Evolutionary conservation across 768 basidiomycete species (phyloP).

Genomic region (Boletus bicolor): DNA sequence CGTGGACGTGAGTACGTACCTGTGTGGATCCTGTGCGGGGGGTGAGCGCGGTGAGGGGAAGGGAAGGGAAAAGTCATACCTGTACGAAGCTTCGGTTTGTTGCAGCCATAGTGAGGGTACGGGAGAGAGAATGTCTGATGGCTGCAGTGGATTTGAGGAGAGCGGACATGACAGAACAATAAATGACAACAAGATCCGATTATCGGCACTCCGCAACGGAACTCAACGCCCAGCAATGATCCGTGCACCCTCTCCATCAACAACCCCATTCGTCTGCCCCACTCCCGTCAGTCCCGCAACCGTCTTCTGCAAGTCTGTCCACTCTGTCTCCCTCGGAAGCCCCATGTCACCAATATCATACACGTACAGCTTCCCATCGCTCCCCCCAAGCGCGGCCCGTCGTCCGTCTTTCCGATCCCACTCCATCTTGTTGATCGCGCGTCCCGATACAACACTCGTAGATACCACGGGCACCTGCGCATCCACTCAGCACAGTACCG

Average conservation of each 20-base stretch:
- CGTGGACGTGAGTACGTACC: conserved; percentile 34
- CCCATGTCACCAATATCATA: conserved; percentile 95
- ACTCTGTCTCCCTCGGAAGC: conserved; percentile 85
- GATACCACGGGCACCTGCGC: conserved; percentile 87
- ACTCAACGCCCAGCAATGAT: conserved; percentile 35
- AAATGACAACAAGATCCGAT: no score
- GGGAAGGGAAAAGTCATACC: no score
- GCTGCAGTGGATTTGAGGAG: not conserved
- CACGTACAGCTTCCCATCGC: conserved; percentile 89
- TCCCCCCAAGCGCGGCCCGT: conserved; percentile 84
- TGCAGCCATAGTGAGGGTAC: no score
- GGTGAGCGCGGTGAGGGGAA: no score
- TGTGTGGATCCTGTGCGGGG: conserved; percentile 39
- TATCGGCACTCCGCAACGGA: conserved; percentile 15
- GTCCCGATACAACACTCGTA: conserved; percentile 70
- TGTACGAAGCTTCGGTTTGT: no score
- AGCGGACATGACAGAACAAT: not conserved
- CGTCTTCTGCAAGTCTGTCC: conserved; percentile 90
- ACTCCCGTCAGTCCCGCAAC: conserved; percentile 65
- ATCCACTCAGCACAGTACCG: conserved; percentile 1
- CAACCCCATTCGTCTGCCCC: conserved; percentile 39
- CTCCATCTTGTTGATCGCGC: conserved; percentile 91
- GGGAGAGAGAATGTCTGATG: not conserved
- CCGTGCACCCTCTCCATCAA: conserved; percentile 29
- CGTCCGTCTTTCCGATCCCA: conserved; percentile 95